phyloP scores from a whole-genome alignment of 305 asterid genomes.

The Andrographis paniculata region DNA sequence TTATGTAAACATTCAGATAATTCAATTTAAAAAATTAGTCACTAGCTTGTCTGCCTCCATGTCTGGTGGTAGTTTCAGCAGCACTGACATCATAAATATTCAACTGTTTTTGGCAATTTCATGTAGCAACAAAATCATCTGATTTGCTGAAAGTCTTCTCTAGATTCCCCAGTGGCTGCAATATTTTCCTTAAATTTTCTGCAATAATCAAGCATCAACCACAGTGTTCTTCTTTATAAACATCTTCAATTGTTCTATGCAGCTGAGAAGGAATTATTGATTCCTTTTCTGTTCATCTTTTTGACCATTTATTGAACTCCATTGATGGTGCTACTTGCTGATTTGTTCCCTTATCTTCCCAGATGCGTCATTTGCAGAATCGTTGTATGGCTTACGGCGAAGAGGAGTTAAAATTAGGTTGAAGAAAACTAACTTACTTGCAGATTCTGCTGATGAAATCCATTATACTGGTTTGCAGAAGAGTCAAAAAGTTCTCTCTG shows the following conservation, averaged over 20 bases:
- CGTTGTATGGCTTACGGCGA: conserved; percentile 81
- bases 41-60: no score
- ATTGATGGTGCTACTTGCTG: conserved; percentile 18
- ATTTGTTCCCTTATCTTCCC: conserved; percentile 19
- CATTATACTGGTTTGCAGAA: conserved; percentile 60
- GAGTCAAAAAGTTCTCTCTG: conserved; percentile 83
- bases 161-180: no score
- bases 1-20: no score
- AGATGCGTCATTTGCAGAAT: conserved; percentile 96
- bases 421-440: conserved; percentile 28
- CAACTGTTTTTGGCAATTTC: no score
- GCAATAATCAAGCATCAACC: no score
- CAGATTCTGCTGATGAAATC: conserved; percentile 37
- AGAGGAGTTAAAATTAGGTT: conserved; percentile 60
- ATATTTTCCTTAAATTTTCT: no score
- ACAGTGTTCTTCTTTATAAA: neutral
- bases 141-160: no score
- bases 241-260: conserved; percentile 6
- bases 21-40: no score
- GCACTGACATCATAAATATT: no score
- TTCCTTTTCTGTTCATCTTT: conserved; percentile 2
- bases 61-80: no score
- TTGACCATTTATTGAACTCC: neutral
- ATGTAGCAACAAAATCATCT: no score
- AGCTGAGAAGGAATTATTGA: conserved; percentile 4